These are phyloP conservation scores for Incumbomyces delicatus DNA, from an alignment of 2,329 filamentous ascomycete genomes.

Conservation along the genomic window DNA sequence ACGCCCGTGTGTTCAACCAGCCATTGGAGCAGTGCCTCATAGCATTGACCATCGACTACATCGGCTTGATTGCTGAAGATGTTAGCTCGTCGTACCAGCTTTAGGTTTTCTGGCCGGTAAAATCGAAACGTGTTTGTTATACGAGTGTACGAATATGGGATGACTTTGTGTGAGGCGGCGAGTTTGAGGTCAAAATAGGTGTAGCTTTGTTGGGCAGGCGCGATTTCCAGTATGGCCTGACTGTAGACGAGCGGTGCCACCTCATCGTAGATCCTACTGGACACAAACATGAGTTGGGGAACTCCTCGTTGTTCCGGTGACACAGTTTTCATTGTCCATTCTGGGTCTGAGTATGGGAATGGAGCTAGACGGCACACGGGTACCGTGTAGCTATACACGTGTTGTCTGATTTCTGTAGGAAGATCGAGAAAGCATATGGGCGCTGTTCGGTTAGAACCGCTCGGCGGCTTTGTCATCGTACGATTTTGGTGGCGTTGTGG, in stretches of 20 bases:
- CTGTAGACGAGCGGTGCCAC: constrained; percentile 11
- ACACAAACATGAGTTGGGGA: constrained; percentile 9
- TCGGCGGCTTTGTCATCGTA: too few species aligned
- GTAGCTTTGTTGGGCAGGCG: constrained; percentile 4
- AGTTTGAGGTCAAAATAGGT: constrained; percentile 5
- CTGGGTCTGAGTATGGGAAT: constrained; percentile 9
- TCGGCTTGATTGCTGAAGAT: constrained; percentile 12
- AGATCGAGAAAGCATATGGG: constrained; percentile 7
- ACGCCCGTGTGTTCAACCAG: constrained; percentile 11
- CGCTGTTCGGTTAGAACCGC: not conserved
- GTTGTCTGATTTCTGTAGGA: constrained; percentile 8
- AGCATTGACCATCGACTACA: constrained; percentile 13
- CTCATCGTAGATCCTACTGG: constrained; percentile 10
- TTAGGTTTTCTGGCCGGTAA: constrained; percentile 9
- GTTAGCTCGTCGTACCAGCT: constrained; percentile 5
- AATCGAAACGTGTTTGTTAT: not conserved
- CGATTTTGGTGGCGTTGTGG: too few species aligned
- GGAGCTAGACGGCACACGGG: constrained; percentile 9
- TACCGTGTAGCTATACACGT: constrained; percentile 9
- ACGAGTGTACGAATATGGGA: not conserved
- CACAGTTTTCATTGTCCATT: constrained; percentile 4
- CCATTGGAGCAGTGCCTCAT: constrained; percentile 14
- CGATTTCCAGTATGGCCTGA: constrained; percentile 10
- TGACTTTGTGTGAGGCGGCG: not conserved
- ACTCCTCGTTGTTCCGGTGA: constrained; percentile 3